phyloP scores from a whole-genome alignment of 345 rosid genomes.

The Citrus glauca region DNA sequence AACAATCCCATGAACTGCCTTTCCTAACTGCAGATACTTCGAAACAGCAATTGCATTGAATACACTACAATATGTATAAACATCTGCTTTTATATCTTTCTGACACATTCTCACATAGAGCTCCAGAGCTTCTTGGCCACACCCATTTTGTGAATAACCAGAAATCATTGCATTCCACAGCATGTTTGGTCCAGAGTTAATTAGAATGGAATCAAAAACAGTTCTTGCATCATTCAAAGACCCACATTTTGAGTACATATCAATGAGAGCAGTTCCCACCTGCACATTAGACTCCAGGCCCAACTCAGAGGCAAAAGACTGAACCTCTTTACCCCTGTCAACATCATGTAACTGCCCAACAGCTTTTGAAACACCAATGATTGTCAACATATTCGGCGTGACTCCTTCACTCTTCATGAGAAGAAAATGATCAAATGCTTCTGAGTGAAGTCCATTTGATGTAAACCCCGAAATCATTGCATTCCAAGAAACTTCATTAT shows the following conservation, averaged over 20 bases:
- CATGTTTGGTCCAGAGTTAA: slow-evolving; percentile 14
- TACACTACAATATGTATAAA: slow-evolving; percentile 37
- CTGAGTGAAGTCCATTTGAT: slow-evolving; percentile 29
- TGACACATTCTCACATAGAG: slow-evolving; percentile 33
- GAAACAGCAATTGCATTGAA: slow-evolving; percentile 31
- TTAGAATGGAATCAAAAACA: slow-evolving; percentile 27
- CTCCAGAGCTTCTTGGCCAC: slow-evolving; percentile 26
- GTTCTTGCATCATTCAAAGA: slow-evolving; percentile 27
- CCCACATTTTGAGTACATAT: slow-evolving; percentile 42
- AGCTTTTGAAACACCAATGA: slow-evolving; percentile 35
- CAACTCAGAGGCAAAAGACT: slow-evolving; percentile 20
- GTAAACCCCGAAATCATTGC: slow-evolving; percentile 44
- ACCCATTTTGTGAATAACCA: slow-evolving; percentile 24
- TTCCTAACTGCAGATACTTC: slow-evolving; percentile 23
- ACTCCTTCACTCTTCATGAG: slow-evolving; percentile 27
- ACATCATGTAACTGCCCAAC: slow-evolving; percentile 33
- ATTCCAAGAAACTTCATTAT: slow-evolving; percentile 40
- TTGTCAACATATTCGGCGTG: slow-evolving; percentile 25
- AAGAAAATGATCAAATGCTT: slow-evolving; percentile 34
- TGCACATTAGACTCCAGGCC: slow-evolving; percentile 28
- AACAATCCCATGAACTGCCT: slow-evolving; percentile 38
- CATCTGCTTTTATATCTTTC: slow-evolving; percentile 23
- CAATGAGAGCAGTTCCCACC: slow-evolving; percentile 45
- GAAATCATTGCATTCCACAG: slow-evolving; percentile 51
- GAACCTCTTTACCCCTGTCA: slow-evolving; percentile 29